phyloP scores from a whole-genome alignment of 371 early-diverging fungal species.

The Apophysomyces sp. region DNA sequence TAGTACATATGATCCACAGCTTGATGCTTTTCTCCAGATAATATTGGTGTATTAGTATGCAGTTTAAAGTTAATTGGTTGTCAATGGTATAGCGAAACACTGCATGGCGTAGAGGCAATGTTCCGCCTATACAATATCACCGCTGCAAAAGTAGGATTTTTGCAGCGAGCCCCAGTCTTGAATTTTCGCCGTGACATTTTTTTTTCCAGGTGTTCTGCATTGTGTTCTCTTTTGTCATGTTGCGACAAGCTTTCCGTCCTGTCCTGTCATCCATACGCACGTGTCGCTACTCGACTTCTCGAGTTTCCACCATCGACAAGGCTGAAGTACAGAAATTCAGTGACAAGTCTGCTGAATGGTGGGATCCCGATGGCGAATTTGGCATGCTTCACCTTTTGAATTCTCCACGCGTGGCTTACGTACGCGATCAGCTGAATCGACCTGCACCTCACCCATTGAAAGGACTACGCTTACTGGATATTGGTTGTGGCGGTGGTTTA shows the following conservation, averaged over 20 bases:
- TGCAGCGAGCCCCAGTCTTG: no score
- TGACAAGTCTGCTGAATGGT: conserved; percentile 81
- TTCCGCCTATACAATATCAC: no score
- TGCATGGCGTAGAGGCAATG: no score
- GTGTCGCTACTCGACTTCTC: neutral
- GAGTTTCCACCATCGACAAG: conserved; percentile 57
- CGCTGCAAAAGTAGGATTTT: no score
- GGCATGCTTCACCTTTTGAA: conserved; percentile 91
- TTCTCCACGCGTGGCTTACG: conserved; percentile 78
- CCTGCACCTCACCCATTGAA: conserved; percentile 47
- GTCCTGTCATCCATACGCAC: neutral
- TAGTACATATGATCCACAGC: no score
- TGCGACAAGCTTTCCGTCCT: neutral
- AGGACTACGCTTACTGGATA: conserved; percentile 77
- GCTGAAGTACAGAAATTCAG: conserved; percentile 85
- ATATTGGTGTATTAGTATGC: no score
- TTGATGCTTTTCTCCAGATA: no score
- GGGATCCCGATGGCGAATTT: conserved; percentile 89
- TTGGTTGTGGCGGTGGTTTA: conserved; percentile 96
- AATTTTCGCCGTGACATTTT: no score
- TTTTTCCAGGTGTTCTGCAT: neutral
- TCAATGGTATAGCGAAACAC: no score
- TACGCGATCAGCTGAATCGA: conserved; percentile 59
- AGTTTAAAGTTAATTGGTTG: no score
- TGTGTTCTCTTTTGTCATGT: neutral